Percentiles rank a stretch among this genome's conserved stretches.
These are phyloP conservation scores for Astraeus odoratus DNA, from an alignment of 768 basidiomycete genomes.

Conservation along the genomic window DNA sequence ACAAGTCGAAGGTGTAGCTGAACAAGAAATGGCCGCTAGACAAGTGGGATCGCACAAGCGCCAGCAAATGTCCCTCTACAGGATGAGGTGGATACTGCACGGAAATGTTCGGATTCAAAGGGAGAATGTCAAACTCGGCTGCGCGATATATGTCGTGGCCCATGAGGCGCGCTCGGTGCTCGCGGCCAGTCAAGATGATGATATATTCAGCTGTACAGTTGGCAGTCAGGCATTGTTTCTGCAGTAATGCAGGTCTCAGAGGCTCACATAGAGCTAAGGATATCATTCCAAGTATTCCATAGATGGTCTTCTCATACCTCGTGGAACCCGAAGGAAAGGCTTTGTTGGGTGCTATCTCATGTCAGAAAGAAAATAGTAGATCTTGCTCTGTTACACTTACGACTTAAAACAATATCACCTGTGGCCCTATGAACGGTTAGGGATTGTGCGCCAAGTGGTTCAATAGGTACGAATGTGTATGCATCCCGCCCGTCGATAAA, in stretches of 20 bases:
- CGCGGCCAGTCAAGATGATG: constrained; percentile 79
- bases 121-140: constrained; percentile 86
- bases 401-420: constrained; percentile 68
- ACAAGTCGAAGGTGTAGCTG: constrained; percentile 87
- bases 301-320: constrained; percentile 58
- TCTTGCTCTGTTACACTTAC: constrained; percentile 31
- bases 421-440: constrained; percentile 67
- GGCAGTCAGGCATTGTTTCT: neutral
- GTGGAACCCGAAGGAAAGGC: constrained; percentile 47
- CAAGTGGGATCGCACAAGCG: constrained; percentile 81
- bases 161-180: constrained; percentile 70
- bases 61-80: constrained; percentile 82
- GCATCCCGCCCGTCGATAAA: constrained; percentile 66
- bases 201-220: constrained; percentile 77
- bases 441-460: constrained; percentile 52
- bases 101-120: constrained; percentile 67
- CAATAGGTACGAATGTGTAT: constrained; percentile 72
- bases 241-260: neutral
- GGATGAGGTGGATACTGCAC: constrained; percentile 68
- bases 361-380: constrained; percentile 1
- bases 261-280: constrained; percentile 67
- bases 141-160: constrained; percentile 85
- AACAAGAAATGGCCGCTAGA: constrained; percentile 78
- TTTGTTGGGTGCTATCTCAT: constrained; percentile 42
- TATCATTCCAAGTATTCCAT: constrained; percentile 72